Base-by-base conservation (phyloP, 805 yeast genomes). In the Hanseniaspora hatyaiensis region DNA sequence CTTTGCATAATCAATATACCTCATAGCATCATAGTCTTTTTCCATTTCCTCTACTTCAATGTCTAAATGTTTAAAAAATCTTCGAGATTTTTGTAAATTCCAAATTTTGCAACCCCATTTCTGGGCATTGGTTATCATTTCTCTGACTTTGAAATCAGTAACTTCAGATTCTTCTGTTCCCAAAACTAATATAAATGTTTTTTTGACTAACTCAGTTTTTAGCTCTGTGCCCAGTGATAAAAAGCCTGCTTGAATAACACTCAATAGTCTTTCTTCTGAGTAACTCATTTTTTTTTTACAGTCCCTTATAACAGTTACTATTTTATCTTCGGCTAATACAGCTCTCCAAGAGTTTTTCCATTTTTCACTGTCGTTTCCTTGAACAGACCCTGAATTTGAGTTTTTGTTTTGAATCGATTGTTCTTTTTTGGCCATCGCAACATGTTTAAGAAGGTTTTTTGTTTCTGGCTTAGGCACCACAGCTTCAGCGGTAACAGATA, bases 11-110 rank as follows among this genome's bases (percentile, higher is more conserved):
- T 34, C 40, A 12, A 41, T 29, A 19, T 38, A 43, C 20, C 47
- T 34, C 47, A 43, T 43, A 12, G 32, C 40, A 16, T 33, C 39
- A 29, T 20, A 39, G 6, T 40, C 44, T 22, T 54, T 55, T 28
- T 56, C 59, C 45, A 62, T 30, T 16, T 59, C 52, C 18, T 61
- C 59, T n/a, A 60, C 49, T 41, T 63, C 64, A 6, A 63, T 77
- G 41, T 76, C 78, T 55, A 83, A 65, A 60, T 83, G 76, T 52
- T 71, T 73, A 61, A 87, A 70, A 57, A 88, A 88, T 44, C 95
- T 67, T 56, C 78, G 73, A 1, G 88, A 86, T 62, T 88, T 89
- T 49, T 85, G 94, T 56, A 75, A 79, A 33, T 80, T 76, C 96
- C 96, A 89, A 20, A 88, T 82, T 61, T 88, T 85, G 61, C 82